A percentile compares a stretch with the other conserved stretches of the same genome.
phyloP scores from a whole-genome alignment of 2,329 filamentous ascomycete genomes.

The Aspergillus terreus region DNA sequence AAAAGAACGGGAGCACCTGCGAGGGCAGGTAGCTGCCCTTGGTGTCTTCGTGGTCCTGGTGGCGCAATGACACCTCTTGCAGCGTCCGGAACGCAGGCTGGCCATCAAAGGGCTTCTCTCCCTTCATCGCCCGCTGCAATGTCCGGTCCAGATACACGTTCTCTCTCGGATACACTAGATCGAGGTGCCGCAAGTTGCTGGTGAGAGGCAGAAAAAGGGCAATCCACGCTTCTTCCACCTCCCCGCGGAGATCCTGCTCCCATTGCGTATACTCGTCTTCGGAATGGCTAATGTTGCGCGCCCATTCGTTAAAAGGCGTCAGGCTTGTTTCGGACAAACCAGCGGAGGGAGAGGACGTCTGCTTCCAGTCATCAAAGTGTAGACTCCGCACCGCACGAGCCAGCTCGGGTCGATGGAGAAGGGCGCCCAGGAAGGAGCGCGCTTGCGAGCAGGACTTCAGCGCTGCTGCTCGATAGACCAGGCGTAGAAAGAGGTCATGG shows the following conservation, averaged over 20 bases:
- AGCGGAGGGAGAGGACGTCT: background rate
- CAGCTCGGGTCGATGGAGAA: constrained; percentile 20
- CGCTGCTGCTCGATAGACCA: constrained; percentile 18
- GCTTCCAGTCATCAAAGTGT: constrained; percentile 21
- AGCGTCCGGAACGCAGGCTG: constrained; percentile 17
- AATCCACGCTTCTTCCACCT: constrained; percentile 24
- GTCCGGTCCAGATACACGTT: constrained; percentile 20
- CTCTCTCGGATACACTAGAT: constrained; percentile 16
- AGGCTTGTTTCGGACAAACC: constrained; percentile 5
- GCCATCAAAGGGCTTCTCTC: constrained; percentile 15
- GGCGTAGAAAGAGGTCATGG: constrained; percentile 23
- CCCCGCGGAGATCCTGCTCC: constrained; percentile 18
- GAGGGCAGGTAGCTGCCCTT: constrained; percentile 10
- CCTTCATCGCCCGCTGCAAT: constrained; percentile 17
- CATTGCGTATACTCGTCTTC: constrained; percentile 19
- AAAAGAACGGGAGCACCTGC: constrained; percentile 24
- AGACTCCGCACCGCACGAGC: constrained; percentile 20
- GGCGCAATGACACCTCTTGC: constrained; percentile 16
- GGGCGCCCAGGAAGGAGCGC: constrained; percentile 19
- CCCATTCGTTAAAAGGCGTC: constrained; percentile 5
- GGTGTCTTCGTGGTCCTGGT: constrained; percentile 5
- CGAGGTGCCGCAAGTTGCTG: constrained; percentile 20
- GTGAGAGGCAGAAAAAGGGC: constrained; percentile 23
- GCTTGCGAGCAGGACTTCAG: constrained; percentile 17
- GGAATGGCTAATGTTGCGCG: constrained; percentile 13